Evolutionary conservation across 352 stramenopile species (phyloP).

Genomic region (Globisporangium acanthophoron): DNA sequence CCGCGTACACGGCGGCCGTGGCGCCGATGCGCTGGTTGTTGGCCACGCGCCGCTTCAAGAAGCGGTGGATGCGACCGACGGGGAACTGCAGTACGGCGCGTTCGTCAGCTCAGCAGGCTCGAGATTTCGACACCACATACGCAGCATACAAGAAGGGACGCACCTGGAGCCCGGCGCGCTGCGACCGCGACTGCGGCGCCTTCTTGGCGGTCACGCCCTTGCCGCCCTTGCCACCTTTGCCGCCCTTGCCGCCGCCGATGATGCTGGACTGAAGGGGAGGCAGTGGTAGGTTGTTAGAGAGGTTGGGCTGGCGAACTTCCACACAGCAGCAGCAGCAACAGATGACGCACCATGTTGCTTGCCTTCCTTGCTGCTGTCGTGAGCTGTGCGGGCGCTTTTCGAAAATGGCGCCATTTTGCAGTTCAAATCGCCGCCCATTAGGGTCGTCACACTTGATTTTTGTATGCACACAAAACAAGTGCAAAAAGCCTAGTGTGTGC

Average conservation of each 20-base stretch:
- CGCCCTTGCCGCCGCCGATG: slow-evolving; percentile 93
- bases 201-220: slow-evolving; percentile 99
- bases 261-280: slow-evolving; percentile 46
- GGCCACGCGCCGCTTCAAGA: slow-evolving; percentile 98
- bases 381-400: too few relatives aligned
- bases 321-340: too few relatives aligned
- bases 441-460: too few relatives aligned
- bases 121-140: background rate
- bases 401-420: too few relatives aligned
- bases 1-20: slow-evolving; percentile 99
- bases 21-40: slow-evolving; percentile 98
- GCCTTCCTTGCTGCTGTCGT: too few relatives aligned
- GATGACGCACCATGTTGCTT: too few relatives aligned
- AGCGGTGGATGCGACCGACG: slow-evolving; percentile 99
- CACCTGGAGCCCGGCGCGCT: slow-evolving; percentile 96
- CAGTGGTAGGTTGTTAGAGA: background rate
- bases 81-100: slow-evolving; percentile 86
- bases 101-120: background rate
- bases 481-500: too few relatives aligned
- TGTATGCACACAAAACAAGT: too few relatives aligned
- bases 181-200: slow-evolving; percentile 96
- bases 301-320: background rate
- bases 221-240: slow-evolving; percentile 98
- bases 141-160: background rate
- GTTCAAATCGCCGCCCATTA: too few relatives aligned